Base-by-base conservation (phyloP, 1,284 basidiomycete genomes). In the Spongispora temasekensis region DNA sequence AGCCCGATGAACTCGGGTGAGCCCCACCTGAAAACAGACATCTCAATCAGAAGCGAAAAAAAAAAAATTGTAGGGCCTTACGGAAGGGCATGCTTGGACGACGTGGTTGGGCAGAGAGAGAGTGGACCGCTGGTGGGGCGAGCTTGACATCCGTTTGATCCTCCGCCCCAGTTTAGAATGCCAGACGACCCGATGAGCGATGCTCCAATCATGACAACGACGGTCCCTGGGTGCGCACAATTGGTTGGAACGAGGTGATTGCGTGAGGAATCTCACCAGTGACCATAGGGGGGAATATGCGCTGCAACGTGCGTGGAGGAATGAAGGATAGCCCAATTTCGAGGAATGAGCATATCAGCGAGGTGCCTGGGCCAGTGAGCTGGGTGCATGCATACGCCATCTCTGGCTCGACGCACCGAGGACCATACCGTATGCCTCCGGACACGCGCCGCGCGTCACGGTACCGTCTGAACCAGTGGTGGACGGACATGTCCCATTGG, bases 1-100 rank as follows among this genome's bases (percentile, higher is more conserved):
- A 95, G 84, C 3, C 93, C 91, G 53, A 94, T 88, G 75, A 92
- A 93, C 68, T 93, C 83, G 0, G 91, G 87, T 0, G 89, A 89
- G 19, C 91, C 91, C 89, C 90, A 93, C 37, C 83, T 86, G 60
- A 23, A 15, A 34, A 6, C 4, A 10, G 44, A 25, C 5, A 23
- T 19, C 3, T 12, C 32, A 37, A 9, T 15, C 30, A 31, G 30
- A 28, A 30, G 32, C 15, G 21, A 7, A 5, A 4, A 21, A n/a
- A 35, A 6, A 21, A 25, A 13, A 28, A 32, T 21, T 4, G 8
- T 3, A 5, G 8, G 13, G 27, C n/a, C 74, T 66, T 54, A 80
- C 73, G 65, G 78, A 48, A 80, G 75, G 5, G 80, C 81, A 7
- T 77, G 78, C 3, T 89, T 90, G 2, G 90, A 90, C 44, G 76